Evolutionary conservation across 306 rosid genomes (phyloP), one percentile per base, ranked within the genome.

Genomic region (Citrullus amarus): DNA sequence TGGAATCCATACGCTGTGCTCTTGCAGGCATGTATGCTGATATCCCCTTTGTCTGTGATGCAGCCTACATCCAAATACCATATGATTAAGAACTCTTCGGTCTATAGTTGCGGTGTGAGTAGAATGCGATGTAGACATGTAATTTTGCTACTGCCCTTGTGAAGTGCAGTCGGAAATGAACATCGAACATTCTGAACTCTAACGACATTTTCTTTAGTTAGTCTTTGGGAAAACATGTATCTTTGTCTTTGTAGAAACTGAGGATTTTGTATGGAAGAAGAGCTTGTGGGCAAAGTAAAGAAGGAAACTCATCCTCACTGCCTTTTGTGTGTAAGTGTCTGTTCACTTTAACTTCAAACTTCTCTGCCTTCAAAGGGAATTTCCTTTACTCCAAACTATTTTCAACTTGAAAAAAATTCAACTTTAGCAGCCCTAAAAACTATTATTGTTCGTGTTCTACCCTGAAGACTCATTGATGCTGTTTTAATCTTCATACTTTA

Each of bases 1-100:
- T 92, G 83, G 97, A 92, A 80, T 63, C 87, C 87, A 82, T 91
- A 18, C 90, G 93, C 34, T 95, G 97, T 78, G 97, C 98, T 81
- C 93, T 95, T 77, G 75, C 82, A 5, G 97, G 98, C 74, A 95
- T 95, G 97, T 91, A 95, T 74, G 97, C 97, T 6, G 97, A 95
- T 72, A 53, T 95, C 83, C 99, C 99, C 69, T 95, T 95, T 51
- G 78, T 87, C 30, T 92, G 91, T 22, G 97, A 95, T 15, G 99
- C 97, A 25, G 97, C 97, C 22, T 90, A 92, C 80, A 95, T 92
- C 80, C 97, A 95, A 84, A 95, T 95, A 36, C 99, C 99, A 53
- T 88, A 86, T 8, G 97, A 92, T 65, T 95, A 95, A 91, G 28
- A 38, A 79, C 28, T 25, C 38, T 70, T 17, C 0, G 8, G 28